phyloP scores from a whole-genome alignment of 768 basidiomycete genomes.

The Boletus sp. region DNA sequence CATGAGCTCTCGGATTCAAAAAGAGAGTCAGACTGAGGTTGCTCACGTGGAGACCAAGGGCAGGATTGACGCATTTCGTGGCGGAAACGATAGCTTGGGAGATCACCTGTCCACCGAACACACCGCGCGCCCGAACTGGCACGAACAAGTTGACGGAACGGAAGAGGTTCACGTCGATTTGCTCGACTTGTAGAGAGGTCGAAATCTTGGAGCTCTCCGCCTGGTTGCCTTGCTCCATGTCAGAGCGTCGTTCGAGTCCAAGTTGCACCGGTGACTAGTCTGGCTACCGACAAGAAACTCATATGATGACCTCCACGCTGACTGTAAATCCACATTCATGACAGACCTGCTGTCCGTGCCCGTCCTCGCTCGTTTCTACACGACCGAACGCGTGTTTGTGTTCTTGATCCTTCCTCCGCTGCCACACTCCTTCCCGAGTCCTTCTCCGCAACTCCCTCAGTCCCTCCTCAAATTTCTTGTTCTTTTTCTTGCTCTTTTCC shows the following conservation, averaged over 20 bases:
- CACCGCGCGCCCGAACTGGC: conserved; percentile 63
- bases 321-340: conserved; percentile 88
- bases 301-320: conserved; percentile 83
- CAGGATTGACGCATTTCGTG: conserved; percentile 65
- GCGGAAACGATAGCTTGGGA: conserved; percentile 83
- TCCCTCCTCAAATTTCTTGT: conserved; percentile 92
- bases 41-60: conserved; percentile 70
- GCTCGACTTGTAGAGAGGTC: conserved; percentile 73
- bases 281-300: conserved; percentile 1
- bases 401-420: conserved; percentile 79
- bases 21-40: background rate
- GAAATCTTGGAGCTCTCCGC: conserved; percentile 68
- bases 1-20: background rate
- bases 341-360: conserved; percentile 69
- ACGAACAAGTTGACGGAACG: conserved; percentile 71
- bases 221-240: conserved; percentile 43
- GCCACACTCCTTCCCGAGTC: conserved; percentile 89
- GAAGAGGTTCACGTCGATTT: conserved; percentile 72
- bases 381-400: conserved; percentile 82
- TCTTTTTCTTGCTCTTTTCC: conserved; percentile 87
- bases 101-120: conserved; percentile 89
- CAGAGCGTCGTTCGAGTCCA: background rate
- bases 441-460: conserved; percentile 78
- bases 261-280: background rate
- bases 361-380: conserved; percentile 50